Percentiles rank a stretch among this genome's conserved stretches.
Conservation (phyloP, 2,329 filamentous ascomycete species). For the Fusarium nisikadoi region DNA sequence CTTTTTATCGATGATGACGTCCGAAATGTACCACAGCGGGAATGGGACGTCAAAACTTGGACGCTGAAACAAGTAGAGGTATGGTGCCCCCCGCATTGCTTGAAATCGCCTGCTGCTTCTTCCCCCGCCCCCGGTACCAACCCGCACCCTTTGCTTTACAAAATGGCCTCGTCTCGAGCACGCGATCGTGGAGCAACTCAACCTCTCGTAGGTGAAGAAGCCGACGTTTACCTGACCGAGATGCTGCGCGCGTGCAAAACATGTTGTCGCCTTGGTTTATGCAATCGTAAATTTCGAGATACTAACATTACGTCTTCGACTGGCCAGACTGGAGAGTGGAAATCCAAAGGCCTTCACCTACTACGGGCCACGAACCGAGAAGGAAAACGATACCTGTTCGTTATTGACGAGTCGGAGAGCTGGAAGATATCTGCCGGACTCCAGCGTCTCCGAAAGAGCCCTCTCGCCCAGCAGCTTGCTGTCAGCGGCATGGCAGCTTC, state of each 20-base stretch:
- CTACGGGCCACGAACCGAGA: conserved; percentile 73
- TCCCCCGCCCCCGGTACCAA: conserved; percentile 53
- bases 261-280: conserved; percentile 67
- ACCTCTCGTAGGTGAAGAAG: conserved; percentile 70
- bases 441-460: conserved; percentile 68
- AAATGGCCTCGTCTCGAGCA: conserved; percentile 58
- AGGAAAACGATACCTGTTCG: conserved; percentile 72
- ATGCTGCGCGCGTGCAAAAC: conserved; percentile 73
- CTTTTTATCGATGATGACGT: conserved; percentile 98
- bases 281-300: conserved; percentile 57
- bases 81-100: conserved; percentile 76
- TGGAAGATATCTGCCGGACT: conserved; percentile 75
- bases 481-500: conserved; percentile 65
- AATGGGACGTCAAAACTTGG: conserved; percentile 99
- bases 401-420: conserved; percentile 71
- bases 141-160: conserved; percentile 58
- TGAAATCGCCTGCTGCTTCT: conserved; percentile 57
- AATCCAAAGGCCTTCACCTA: conserved; percentile 67
- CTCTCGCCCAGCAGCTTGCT: conserved; percentile 68
- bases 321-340: conserved; percentile 65
- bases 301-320: conserved; percentile 54
- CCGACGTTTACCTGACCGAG: conserved; percentile 71
- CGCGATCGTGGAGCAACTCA: conserved; percentile 62
- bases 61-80: conserved; percentile 93
- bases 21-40: conserved; percentile 87